These are phyloP conservation scores for Uronychia setigera DNA, from an alignment of 73 alveolate species.

Conservation along the genomic window DNA sequence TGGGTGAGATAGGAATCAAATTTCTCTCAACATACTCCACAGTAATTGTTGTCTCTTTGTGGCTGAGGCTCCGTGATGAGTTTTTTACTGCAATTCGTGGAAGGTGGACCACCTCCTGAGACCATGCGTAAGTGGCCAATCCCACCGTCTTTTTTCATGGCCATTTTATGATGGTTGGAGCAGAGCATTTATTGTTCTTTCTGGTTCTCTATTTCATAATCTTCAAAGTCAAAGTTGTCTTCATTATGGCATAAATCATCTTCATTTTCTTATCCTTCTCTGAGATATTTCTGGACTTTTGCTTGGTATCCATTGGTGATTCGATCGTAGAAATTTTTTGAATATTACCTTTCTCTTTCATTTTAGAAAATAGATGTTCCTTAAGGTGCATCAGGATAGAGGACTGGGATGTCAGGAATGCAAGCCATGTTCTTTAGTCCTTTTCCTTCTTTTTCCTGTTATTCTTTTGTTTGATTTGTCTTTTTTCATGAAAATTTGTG, in stretches of 20 bases:
- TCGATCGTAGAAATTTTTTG: background rate
- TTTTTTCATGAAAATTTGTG: background rate
- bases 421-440: background rate
- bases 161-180: too few relatives aligned
- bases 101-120: too few relatives aligned
- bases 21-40: background rate
- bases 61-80: background rate
- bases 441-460: background rate
- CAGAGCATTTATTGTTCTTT: too few relatives aligned
- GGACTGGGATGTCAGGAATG: background rate
- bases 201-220: too few relatives aligned
- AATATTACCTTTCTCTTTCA: background rate
- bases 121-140: too few relatives aligned
- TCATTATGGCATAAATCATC: too few relatives aligned
- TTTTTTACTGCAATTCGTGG: background rate
- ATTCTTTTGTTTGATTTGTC: too few relatives aligned
- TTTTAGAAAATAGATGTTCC: background rate
- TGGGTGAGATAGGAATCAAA: background rate
- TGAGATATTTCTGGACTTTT: background rate
- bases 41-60: background rate
- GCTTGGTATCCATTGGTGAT: background rate
- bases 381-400: background rate
- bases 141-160: too few relatives aligned
- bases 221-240: too few relatives aligned
- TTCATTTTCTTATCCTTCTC: background rate